Evolutionary conservation across 306 rosid genomes (phyloP).

Genomic region (peach (Prunus persica)): DNA sequence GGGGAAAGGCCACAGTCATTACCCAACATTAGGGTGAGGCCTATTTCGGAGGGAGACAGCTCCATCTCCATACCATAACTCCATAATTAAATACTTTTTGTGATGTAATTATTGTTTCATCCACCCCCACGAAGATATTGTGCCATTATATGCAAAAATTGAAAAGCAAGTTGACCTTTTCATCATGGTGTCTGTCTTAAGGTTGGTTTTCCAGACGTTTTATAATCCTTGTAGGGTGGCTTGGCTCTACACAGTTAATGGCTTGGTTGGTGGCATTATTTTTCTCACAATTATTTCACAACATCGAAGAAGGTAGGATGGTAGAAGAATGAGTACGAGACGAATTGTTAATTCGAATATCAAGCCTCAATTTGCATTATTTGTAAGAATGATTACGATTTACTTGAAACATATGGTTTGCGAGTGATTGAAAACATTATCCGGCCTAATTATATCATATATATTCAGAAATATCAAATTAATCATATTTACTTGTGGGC

Average conservation of each 20-base stretch:
- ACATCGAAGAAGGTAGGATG: no score
- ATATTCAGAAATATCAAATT: no score
- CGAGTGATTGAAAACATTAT: no score
- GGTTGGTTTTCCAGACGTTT: not conserved
- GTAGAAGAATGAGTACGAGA: no score
- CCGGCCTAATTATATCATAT: no score
- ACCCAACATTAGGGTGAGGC: slow-evolving; percentile 27
- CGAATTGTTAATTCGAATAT: no score
- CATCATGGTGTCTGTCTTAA: not conserved
- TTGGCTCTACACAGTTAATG: not conserved
- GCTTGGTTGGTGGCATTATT: no score
- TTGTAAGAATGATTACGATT: no score
- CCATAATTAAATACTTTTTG: slow-evolving; percentile 28
- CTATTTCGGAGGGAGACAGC: slow-evolving; percentile 35
- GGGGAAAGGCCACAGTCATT: slow-evolving; percentile 32
- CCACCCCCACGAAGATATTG: slow-evolving; percentile 20
- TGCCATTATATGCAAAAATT: not conserved
- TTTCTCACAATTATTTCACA: no score
- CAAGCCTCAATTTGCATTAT: no score
- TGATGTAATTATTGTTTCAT: slow-evolving; percentile 14
- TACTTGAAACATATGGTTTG: no score
- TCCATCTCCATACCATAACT: slow-evolving; percentile 15
- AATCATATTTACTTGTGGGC: no score
- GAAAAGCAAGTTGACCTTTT: not conserved
- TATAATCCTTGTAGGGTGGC: slow-evolving; percentile 2